A percentile compares a stretch with the other conserved stretches of the same genome.
These are phyloP conservation scores for Chenopodium album DNA, from an alignment of 148 eudicot species.

Conservation along the genomic window DNA sequence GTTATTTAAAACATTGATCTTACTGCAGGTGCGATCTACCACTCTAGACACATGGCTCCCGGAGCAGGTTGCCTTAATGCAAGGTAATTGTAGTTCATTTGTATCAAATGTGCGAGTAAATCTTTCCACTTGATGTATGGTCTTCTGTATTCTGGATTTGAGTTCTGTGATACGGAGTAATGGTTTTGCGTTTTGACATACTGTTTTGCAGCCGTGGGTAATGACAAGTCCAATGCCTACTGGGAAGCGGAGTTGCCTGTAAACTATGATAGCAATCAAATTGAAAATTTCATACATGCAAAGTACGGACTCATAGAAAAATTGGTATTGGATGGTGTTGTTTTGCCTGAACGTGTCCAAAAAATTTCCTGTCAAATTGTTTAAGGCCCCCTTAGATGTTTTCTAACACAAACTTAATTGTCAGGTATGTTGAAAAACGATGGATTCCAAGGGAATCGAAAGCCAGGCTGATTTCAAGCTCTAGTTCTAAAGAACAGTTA, in stretches of 20 bases:
- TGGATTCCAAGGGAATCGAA: conserved; percentile 56
- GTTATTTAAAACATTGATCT: conserved; percentile 14
- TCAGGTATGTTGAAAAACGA: conserved; percentile 57
- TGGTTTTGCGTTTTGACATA: background rate
- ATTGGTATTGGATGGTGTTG: conserved; percentile 18
- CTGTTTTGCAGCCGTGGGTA: conserved; percentile 53
- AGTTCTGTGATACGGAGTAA: background rate
- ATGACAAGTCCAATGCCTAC: conserved; percentile 56
- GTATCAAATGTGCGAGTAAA: background rate
- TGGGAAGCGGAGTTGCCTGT: conserved; percentile 72
- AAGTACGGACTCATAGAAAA: conserved; percentile 45
- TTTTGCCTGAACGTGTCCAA: background rate
- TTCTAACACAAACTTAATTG: background rate
- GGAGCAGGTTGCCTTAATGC: conserved; percentile 57
- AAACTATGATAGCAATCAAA: conserved; percentile 39
- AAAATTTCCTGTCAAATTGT: background rate
- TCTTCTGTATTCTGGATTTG: background rate
- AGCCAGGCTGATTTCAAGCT: conserved; percentile 19
- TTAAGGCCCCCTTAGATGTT: background rate
- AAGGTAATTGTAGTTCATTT: conserved; percentile 37
- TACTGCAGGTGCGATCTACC: conserved; percentile 63
- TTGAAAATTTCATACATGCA: conserved; percentile 55
- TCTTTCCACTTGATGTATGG: background rate
- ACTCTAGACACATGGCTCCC: conserved; percentile 80
- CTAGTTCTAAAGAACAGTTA: conserved; percentile 21